phyloP scores from a whole-genome alignment of 192 early-diverging fungal species.

The Coemansia brasiliensis region DNA sequence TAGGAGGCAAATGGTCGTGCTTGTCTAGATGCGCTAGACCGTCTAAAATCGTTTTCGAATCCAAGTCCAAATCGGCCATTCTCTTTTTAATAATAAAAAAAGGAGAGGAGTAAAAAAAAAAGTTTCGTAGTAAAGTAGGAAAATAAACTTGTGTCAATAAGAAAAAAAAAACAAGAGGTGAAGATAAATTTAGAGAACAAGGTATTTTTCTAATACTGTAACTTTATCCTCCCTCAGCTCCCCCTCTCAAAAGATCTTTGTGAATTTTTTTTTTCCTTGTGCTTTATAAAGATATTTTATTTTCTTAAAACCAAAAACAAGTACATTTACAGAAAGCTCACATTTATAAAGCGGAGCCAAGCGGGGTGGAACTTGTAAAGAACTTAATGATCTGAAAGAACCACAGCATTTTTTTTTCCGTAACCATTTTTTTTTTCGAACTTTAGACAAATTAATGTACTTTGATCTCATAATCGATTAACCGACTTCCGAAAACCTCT shows the following conservation, averaged over 20 bases:
- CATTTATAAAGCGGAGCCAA: background rate
- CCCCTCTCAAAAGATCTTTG: background rate
- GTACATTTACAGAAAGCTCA: too few species aligned
- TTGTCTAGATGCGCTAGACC: slow-evolving; percentile 51
- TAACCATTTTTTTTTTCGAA: too few species aligned
- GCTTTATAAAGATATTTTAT: background rate
- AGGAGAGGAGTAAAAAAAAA: slow-evolving; percentile 5
- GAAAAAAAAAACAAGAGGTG: slow-evolving; percentile 7
- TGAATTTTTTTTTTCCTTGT: background rate
- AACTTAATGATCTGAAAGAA: background rate
- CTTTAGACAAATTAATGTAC: too few species aligned
- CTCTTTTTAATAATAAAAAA: slow-evolving; percentile 14
- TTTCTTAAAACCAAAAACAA: slow-evolving; percentile 1
- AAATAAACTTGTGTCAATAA: slow-evolving; percentile 1
- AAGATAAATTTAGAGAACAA: background rate
- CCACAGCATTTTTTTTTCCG: too few species aligned
- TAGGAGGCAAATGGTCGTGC: slow-evolving; percentile 43
- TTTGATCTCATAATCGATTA: background rate
- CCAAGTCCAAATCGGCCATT: slow-evolving; percentile 55
- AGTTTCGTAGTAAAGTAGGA: slow-evolving; percentile 3
- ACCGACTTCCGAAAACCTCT: background rate
- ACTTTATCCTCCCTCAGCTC: background rate
- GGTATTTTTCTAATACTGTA: background rate
- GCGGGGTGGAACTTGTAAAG: background rate
- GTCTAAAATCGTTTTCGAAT: slow-evolving; percentile 54